Conservation (phyloP, 73 alveolate species). For the Paramecium biaurelia region DNA sequence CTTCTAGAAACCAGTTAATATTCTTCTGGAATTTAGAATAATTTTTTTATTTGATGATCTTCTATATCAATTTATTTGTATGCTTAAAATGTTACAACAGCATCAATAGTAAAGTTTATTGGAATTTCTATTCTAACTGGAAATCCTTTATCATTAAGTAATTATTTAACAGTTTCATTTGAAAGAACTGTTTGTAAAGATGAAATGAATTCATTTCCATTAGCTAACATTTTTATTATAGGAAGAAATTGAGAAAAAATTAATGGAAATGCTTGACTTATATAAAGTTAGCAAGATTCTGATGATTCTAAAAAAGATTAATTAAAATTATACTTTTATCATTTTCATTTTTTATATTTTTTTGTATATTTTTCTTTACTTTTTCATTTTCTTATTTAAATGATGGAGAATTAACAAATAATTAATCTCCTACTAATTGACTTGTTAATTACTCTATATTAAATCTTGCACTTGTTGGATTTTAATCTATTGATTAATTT, state of each 20-base stretch:
- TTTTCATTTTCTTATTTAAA: background rate
- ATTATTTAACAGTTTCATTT: constrained; percentile 65
- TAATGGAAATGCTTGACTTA: constrained; percentile 78
- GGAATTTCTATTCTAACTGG: constrained; percentile 88
- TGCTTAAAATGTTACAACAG: constrained; percentile 71
- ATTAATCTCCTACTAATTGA: constrained; percentile 1
- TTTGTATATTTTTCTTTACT: constrained; percentile 45
- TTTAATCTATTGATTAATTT: background rate
- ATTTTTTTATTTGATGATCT: background rate
- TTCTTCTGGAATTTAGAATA: constrained; percentile 70
- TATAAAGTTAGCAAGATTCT: constrained; percentile 67
- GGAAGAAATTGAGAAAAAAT: constrained; percentile 69
- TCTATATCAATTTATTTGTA: constrained; percentile 54
- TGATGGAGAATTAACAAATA: constrained; percentile 8
- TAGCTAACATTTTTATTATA: constrained; percentile 73
- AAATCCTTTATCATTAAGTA: constrained; percentile 75
- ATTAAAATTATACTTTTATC: background rate
- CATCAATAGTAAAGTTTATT: constrained; percentile 74
- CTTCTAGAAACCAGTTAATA: constrained; percentile 65
- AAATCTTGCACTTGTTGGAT: constrained; percentile 18
- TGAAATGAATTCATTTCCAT: constrained; percentile 67
- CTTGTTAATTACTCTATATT: background rate
- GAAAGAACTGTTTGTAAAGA: constrained; percentile 68
- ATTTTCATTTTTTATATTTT: constrained; percentile 47
- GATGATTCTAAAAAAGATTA: background rate